Evolutionary conservation across 2,329 filamentous ascomycete species (phyloP), one percentile per base, ranked within the genome.

Genomic region (Neonectria neomacrospora): DNA sequence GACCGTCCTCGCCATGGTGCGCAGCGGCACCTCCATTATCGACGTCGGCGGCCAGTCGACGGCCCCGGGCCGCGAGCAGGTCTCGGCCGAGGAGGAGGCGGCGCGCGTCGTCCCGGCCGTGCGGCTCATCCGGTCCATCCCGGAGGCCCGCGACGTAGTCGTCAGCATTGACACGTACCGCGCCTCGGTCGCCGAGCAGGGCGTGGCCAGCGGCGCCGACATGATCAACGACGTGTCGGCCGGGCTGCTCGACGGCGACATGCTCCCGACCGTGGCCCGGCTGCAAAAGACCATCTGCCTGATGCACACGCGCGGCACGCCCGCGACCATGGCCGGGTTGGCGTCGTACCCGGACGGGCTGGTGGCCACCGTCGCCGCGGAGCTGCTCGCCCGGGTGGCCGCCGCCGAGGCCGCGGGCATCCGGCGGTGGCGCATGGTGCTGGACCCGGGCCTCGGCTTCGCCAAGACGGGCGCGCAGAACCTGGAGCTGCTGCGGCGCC

Each of bases 31-130:
- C 14, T 91, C 89, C 12, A 94, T 98, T 67, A 88, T 98, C 70
- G 96, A 99, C 76, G 84, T 99, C 41, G 96, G 96, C 58, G 96
- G 96, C 16, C 94, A 97, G 80, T 97, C 94, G 34, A 97, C 94
- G 16, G 90, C 94, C 1, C 96, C 96, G 0, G 87, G 88, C 22
- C 88, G 92, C 0, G 80, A 83, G 1, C 87, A 93, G 68, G 85
- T 97, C 57, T 83, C 88, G 12, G 83, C 86, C 5, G 83, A 88
- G 8, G 92, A 96, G 78, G 96, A 99, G 78, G 81, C 91, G 14
- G 77, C 85, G 10, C 91, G 96, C 11, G 87, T 98, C 10, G 78
- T 97, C 6, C 94, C 95, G 0, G 89, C 89, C n/a, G 89, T 99
- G 65, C 76, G 86, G 67, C 83, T 91, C 54, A 90, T 97, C 74